Evolutionary conservation across 306 rosid genomes (phyloP).

Genomic region (Ormosia semicastrata): DNA sequence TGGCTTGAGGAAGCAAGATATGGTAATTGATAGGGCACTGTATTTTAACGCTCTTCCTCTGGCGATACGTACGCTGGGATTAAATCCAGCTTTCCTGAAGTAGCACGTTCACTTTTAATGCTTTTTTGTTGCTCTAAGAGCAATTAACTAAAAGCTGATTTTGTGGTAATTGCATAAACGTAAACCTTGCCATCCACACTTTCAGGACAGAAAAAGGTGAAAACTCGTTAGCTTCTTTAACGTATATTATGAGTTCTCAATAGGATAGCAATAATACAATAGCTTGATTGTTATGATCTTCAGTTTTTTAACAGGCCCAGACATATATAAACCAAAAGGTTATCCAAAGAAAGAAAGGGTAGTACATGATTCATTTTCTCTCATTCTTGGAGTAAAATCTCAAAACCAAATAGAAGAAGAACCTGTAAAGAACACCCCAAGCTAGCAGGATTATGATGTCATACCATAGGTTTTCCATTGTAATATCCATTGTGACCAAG

Average conservation of each 20-base stretch:
- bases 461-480: slow-evolving; percentile 43
- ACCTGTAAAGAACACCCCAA: slow-evolving; percentile 84
- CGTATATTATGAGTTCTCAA: neutral
- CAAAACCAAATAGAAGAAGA: slow-evolving; percentile 79
- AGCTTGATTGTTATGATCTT: neutral
- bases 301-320: neutral
- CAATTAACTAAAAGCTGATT: neutral
- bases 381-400: slow-evolving; percentile 90
- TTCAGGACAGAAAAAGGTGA: neutral
- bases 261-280: neutral
- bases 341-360: neutral
- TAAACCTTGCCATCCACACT: neutral
- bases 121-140: neutral
- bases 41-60: neutral
- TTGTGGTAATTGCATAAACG: neutral
- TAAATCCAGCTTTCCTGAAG: neutral
- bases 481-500: slow-evolving; percentile 60
- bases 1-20: neutral
- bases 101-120: neutral
- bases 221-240: slow-evolving; percentile 4
- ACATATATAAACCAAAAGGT: neutral
- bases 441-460: slow-evolving; percentile 71
- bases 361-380: slow-evolving; percentile 53
- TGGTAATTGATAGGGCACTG: neutral
- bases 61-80: neutral